Conservation (phyloP, 1,284 basidiomycete genomes). For the Hypsizygus ulmarius region DNA sequence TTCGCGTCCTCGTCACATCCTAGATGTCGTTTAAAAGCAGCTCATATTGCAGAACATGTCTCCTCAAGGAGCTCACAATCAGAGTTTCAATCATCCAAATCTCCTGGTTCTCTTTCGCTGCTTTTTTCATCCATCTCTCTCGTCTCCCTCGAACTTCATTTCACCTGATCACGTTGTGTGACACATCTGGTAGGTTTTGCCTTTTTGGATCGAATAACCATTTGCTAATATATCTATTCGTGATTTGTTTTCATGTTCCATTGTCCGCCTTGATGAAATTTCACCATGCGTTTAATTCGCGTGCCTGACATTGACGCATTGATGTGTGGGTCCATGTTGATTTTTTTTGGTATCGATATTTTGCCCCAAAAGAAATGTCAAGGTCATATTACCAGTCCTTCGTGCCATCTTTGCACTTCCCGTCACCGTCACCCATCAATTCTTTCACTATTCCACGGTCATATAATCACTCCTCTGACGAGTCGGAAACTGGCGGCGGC, state of each 20-base stretch:
- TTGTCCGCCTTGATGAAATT: slow-evolving; percentile 2
- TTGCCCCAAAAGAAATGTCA: slow-evolving; percentile 17
- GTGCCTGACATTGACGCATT: slow-evolving; percentile 13
- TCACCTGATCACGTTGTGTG: slow-evolving; percentile 17
- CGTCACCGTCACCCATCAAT: slow-evolving; percentile 7
- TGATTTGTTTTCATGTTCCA: slow-evolving; percentile 2
- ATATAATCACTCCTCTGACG: slow-evolving; percentile 28
- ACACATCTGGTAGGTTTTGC: slow-evolving; percentile 14
- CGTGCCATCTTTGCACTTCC: slow-evolving; percentile 4
- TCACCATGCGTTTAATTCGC: neutral
- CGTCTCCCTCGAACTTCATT: slow-evolving; percentile 5
- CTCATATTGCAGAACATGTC: slow-evolving; percentile 7
- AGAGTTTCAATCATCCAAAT: slow-evolving; percentile 11
- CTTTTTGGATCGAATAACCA: slow-evolving; percentile 13
- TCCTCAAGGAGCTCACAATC: slow-evolving; percentile 19
- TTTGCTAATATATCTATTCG: slow-evolving; percentile 11
- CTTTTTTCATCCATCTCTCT: slow-evolving; percentile 3
- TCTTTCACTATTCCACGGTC: slow-evolving; percentile 23
- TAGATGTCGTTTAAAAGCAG: slow-evolving; percentile 23
- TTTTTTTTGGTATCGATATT: slow-evolving; percentile 10
- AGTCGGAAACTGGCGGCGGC: slow-evolving; percentile 26
- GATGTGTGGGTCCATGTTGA: slow-evolving; percentile 16
- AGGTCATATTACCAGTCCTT: slow-evolving; percentile 13
- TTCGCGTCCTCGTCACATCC: slow-evolving; percentile 15
- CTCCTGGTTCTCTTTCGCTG: slow-evolving; percentile 3